Evolutionary conservation across 352 stramenopile species (phyloP).

Genomic region (Globisporangium spinosum): DNA sequence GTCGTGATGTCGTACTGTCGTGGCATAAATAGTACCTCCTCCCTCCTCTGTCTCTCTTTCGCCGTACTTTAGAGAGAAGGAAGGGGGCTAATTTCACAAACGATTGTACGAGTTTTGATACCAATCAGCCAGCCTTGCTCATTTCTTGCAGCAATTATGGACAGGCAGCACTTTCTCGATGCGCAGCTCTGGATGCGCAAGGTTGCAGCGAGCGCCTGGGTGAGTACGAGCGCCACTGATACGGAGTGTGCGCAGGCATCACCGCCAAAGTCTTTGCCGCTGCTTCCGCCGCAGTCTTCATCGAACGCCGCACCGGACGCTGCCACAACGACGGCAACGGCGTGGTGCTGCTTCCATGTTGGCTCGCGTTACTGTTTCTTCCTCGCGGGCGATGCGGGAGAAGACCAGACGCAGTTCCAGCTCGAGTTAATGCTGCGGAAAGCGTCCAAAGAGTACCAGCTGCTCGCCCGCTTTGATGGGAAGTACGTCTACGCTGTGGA

Average conservation of each 20-base stretch:
- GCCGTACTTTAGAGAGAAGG: background rate
- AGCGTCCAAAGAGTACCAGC: background rate
- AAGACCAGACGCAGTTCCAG: slow-evolving; percentile 34
- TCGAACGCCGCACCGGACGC: background rate
- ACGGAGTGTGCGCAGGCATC: too few species aligned
- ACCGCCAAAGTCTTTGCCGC: background rate
- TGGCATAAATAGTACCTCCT: background rate
- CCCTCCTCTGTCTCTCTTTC: background rate
- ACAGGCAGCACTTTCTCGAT: slow-evolving; percentile 26
- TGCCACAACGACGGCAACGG: background rate
- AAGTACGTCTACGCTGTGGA: slow-evolving; percentile 26
- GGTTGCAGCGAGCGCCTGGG: background rate
- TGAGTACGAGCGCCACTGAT: background rate
- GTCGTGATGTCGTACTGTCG: background rate
- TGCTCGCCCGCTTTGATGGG: slow-evolving; percentile 30
- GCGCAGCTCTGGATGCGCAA: slow-evolving; percentile 31
- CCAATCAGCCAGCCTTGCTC: background rate
- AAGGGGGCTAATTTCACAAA: background rate
- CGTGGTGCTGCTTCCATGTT: slow-evolving; percentile 37
- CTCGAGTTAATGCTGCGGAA: slow-evolving; percentile 22
- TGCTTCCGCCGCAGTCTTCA: background rate
- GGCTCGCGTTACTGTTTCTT: slow-evolving; percentile 36
- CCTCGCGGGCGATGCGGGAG: slow-evolving; percentile 4
- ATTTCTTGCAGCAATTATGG: slow-evolving; percentile 17
- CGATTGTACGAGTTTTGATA: background rate